A percentile compares a stretch with the other conserved stretches of the same genome.
phyloP scores from a whole-genome alignment of 179 eudicot genomes.

The Drosera spatulata region DNA sequence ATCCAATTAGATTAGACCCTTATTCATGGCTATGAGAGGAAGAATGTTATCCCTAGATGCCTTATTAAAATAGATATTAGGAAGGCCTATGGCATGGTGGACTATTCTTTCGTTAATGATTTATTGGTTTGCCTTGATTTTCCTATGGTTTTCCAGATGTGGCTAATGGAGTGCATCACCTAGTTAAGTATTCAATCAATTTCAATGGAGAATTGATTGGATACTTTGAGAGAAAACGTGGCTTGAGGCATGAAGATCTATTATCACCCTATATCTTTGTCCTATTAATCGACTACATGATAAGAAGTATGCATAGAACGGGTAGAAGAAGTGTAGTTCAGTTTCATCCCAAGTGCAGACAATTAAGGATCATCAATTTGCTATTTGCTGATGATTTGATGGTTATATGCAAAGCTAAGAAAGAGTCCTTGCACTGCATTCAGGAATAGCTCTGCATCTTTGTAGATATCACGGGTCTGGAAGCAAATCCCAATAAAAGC shows the following conservation, averaged over 20 bases:
- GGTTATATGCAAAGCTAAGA: background rate
- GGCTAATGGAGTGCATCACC: background rate
- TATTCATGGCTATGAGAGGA: no score
- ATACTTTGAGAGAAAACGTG: background rate
- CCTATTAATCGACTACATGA: background rate
- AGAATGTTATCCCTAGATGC: no score
- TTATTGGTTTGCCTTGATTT: background rate
- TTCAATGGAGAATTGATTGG: background rate
- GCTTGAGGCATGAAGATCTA: background rate
- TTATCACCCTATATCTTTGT: slow-evolving; percentile 1
- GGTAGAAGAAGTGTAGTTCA: no score
- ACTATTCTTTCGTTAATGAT: background rate
- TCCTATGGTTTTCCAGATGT: background rate
- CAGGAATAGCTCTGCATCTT: background rate
- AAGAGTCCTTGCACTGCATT: background rate
- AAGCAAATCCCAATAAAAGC: background rate
- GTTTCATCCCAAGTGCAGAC: no score
- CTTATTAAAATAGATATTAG: no score
- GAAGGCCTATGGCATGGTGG: background rate
- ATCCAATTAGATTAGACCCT: no score
- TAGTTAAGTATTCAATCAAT: background rate
- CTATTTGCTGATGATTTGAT: background rate
- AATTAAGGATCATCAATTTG: no score
- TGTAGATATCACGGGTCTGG: background rate
- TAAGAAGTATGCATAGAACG: background rate